A percentile compares a stretch with the other conserved stretches of the same genome.
These are phyloP conservation scores for Rhodotorula babjevae DNA, from an alignment of 768 basidiomycete species.

Conservation along the genomic window DNA sequence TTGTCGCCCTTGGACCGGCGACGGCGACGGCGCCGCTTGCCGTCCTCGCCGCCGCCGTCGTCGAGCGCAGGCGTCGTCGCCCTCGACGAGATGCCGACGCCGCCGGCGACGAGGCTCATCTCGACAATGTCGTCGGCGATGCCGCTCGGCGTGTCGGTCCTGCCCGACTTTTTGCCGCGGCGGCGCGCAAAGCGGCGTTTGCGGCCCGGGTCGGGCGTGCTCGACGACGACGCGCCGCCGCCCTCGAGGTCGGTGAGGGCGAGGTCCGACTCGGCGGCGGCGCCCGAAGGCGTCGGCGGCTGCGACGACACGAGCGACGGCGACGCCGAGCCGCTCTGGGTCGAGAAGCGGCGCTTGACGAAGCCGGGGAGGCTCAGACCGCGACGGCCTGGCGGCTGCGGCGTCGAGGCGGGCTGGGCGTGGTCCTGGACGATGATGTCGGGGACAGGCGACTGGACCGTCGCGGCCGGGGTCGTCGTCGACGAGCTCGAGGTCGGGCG, in stretches of 20 bases:
- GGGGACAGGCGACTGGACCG: background rate
- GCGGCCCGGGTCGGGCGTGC: background rate
- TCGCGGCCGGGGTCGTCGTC: no score
- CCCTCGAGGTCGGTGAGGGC: constrained; percentile 15
- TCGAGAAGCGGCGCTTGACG: constrained; percentile 26
- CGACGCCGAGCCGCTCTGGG: constrained; percentile 40
- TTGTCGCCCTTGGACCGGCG: constrained; percentile 44
- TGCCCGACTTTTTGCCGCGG: background rate
- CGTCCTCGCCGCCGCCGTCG: background rate
- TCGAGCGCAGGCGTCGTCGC: constrained; percentile 41
- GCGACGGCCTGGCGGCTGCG: constrained; percentile 38
- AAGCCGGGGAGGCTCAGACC: constrained; percentile 36
- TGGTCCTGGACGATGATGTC: constrained; percentile 19
- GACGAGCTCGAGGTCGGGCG: background rate
- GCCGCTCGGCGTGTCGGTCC: background rate
- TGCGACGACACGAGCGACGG: constrained; percentile 31
- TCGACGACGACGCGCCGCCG: constrained; percentile 14
- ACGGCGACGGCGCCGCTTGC: constrained; percentile 29
- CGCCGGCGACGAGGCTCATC: constrained; percentile 16
- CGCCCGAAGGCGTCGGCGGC: constrained; percentile 20
- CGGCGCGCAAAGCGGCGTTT: constrained; percentile 11
- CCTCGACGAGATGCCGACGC: background rate
- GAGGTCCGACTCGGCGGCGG: constrained; percentile 36
- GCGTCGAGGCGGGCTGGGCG: background rate
- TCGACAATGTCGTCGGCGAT: constrained; percentile 22